These are phyloP conservation scores for Russula foetens DNA, from an alignment of 768 basidiomycete species.

Conservation along the genomic window DNA sequence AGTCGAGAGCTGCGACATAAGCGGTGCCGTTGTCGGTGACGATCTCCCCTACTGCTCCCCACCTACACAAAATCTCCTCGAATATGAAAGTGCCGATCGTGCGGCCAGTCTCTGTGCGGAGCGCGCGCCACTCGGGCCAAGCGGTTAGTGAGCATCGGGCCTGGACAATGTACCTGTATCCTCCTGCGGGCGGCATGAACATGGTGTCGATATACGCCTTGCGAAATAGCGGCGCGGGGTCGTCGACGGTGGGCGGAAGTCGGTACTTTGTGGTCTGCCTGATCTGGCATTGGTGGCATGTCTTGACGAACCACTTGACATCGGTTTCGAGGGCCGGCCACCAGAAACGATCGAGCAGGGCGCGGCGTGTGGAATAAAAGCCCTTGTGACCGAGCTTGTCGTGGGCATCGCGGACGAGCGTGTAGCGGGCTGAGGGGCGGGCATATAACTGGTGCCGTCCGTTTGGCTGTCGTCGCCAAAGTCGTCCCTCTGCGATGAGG, in stretches of 20 bases:
- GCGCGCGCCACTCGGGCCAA: neutral
- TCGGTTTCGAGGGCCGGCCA: neutral
- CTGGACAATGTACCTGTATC: neutral
- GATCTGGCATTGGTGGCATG: neutral
- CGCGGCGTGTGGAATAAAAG: no score
- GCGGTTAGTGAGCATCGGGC: neutral
- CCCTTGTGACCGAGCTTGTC: neutral
- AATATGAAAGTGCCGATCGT: no score
- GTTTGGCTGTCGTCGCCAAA: neutral
- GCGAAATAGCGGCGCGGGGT: neutral
- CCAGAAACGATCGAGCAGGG: neutral
- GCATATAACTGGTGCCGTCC: neutral
- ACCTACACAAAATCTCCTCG: no score
- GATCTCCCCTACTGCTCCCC: no score
- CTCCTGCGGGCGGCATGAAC: neutral
- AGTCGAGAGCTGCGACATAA: no score
- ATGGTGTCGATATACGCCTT: no score
- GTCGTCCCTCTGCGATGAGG: neutral
- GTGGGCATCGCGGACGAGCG: neutral
- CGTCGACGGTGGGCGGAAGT: neutral
- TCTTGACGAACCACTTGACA: neutral
- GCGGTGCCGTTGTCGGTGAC: no score
- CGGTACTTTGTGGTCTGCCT: neutral
- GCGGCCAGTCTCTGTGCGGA: neutral
- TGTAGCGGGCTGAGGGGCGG: neutral